Percentiles rank a stretch among this genome's conserved stretches.
phyloP scores from a whole-genome alignment of 805 yeast species.

The Deakozyma indianensis region DNA sequence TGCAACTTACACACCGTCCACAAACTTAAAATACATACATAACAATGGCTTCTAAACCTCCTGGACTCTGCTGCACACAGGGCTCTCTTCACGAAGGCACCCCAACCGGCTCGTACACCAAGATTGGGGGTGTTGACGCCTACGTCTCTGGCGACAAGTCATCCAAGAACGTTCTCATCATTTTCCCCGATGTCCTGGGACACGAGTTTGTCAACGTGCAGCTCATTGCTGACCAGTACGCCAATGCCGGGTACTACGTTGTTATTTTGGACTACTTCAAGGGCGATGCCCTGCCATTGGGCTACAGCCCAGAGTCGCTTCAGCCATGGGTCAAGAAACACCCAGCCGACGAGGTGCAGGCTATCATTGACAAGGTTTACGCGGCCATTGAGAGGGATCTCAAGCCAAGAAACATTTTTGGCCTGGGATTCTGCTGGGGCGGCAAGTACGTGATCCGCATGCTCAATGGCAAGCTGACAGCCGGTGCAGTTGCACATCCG shows the following conservation, averaged over 20 bases:
- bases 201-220: slow-evolving; percentile 38
- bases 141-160: slow-evolving; percentile 34
- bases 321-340: slow-evolving; percentile 41
- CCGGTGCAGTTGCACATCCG: slow-evolving; percentile 75
- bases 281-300: slow-evolving; percentile 32
- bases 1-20: no score
- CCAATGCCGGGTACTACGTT: slow-evolving; percentile 39
- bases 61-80: slow-evolving; percentile 19
- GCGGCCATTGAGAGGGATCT: neutral
- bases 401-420: slow-evolving; percentile 17
- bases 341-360: slow-evolving; percentile 26
- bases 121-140: slow-evolving; percentile 24
- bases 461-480: slow-evolving; percentile 27
- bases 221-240: slow-evolving; percentile 37
- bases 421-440: slow-evolving; percentile 76
- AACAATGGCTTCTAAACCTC: slow-evolving; percentile 22
- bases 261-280: slow-evolving; percentile 69
- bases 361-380: neutral
- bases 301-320: slow-evolving; percentile 9
- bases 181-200: slow-evolving; percentile 58
- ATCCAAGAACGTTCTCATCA: slow-evolving; percentile 41
- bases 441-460: slow-evolving; percentile 54
- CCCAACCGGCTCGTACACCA: slow-evolving; percentile 13
- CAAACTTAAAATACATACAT: no score
- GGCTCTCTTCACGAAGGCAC: slow-evolving; percentile 19